Evolutionary conservation across 371 early-diverging fungal genomes (phyloP), one percentile per base, ranked within the genome.

Genomic region (Rhizomucor miehei): DNA sequence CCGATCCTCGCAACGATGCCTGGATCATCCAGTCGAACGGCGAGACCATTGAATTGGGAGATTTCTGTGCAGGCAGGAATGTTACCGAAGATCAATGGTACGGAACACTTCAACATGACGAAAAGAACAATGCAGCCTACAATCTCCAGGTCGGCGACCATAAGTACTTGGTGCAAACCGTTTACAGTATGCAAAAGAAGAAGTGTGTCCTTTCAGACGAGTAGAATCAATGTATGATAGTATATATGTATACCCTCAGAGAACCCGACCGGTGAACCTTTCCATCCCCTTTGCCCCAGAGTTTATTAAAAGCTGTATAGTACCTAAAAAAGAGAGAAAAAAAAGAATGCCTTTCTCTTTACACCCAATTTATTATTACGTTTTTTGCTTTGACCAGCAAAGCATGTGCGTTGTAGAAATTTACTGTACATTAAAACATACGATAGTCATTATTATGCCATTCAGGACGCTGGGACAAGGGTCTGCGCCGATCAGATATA

Each of bases 121-220:
- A 57, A 12, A 51, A 44, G 10, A 47, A 44, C 11, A 57, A 59
- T 44, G 73, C 71, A 35, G 63, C 48, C 36, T 78, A 72, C 56
- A 80, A 80, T 48, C 14, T 73, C 19, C 71, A 69, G 43, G 38
- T 75, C 34, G 58, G 34, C 16, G 61, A 62, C 17, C 57, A 48
- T 17, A 67, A 77, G 37, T 80, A 70, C 46, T 60, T 80, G 21
- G 75, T 80, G 19, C 80, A 80, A 57, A 69, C 76, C 12, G 57
- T 77, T 17, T 77, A 69, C 56, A 65, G 71, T 51, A 60, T 66
- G 43, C 56, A 47, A 35, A 66, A 62, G 36, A 67, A 79, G 44
- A 37, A 65, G 23, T 79, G 79, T 52, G 40, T 60, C 17, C 59
- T 71, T 36, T 60, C 57, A 9, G 25, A 40, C 19, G 36, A 44